Evolutionary conservation across 108 stramenopile species (phyloP).

Genomic region (Pseudonitzschia delicatissima): DNA sequence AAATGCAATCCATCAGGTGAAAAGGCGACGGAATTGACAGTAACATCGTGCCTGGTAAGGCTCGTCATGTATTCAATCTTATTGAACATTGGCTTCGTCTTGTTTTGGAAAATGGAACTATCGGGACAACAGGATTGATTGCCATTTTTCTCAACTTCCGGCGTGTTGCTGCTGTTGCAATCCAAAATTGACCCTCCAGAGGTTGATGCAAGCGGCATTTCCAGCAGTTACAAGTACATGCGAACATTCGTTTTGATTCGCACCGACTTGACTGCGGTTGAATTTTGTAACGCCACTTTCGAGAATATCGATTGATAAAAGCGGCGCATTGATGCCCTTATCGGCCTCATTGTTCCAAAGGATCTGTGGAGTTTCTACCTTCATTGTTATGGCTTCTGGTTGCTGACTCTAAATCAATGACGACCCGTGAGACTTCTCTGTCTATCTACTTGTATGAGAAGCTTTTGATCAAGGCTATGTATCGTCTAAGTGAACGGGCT

Average conservation of each 20-base stretch:
- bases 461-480: no score
- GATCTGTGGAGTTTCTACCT: conserved; percentile 95
- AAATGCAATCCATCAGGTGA: conserved; percentile 83
- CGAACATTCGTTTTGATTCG: conserved; percentile 13
- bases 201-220: conserved; percentile 71
- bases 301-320: conserved; percentile 60
- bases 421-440: no score
- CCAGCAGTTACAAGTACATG: conserved; percentile 90
- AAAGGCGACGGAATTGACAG: conserved; percentile 69
- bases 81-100: conserved; percentile 25
- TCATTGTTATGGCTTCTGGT: no score
- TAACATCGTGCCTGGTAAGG: conserved; percentile 57
- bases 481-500: no score
- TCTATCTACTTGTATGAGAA: no score
- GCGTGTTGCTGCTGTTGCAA: background rate
- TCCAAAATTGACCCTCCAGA: conserved; percentile 59
- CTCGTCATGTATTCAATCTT: conserved; percentile 62
- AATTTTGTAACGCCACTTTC: conserved; percentile 31
- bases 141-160: background rate
- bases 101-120: conserved; percentile 9
- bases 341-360: conserved; percentile 86
- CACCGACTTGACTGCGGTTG: background rate
- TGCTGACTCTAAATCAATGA: no score
- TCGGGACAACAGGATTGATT: background rate
- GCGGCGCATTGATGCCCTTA: conserved; percentile 80